Base-by-base conservation (phyloP, 108 stramenopile genomes). In the Mayamaea pseudoterrestris region DNA sequence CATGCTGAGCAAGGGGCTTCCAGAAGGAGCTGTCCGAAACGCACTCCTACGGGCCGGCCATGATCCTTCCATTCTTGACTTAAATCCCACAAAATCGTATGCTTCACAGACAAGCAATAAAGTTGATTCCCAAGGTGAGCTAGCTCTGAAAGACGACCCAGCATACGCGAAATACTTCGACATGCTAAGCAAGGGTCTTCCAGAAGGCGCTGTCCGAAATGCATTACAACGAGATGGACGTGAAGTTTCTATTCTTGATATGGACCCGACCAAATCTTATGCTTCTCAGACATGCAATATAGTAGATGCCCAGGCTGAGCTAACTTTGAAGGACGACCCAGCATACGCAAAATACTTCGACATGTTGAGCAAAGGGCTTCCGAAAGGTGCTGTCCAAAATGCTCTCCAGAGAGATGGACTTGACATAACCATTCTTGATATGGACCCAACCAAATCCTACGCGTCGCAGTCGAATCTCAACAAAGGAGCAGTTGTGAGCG, bases 271-370 rank as follows among this genome's bases (percentile, higher is more conserved):
- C 32, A 79, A 71, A 44, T 50, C 68, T 28, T 47, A 76, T 8
- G 48, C 69, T 14, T 61, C 61, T 41, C 72, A 76, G 46, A 26
- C 14, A 5, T 22, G 28, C 27, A 35, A 7, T 5, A 5, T 24
- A 3, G 18, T 74, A 1, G 44, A 52, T 27, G 50, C 55, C 13
- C 75, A 77, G 30, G 65, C 61, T 9, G 47, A 26, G 5, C 5
- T 24, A 21, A 63, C 74, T 40, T 49, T 80, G 39, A 81, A 77
- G 50, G 73, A 79, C 43, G 81, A 91, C 40, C 79, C 81, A 28
- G 65, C 71, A 34, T 91, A 73, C 51, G 50, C 62, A 1, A 90
- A 90, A 50, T 90, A 82, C 41, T 87, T 86, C 62, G 76, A 79
- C 40, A 77, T 83, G 78, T 39, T 75, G 27, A 66, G 62, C 40